Conservation (phyloP, 2,329 filamentous ascomycete species). For the Cladophialophora chaetospira region DNA sequence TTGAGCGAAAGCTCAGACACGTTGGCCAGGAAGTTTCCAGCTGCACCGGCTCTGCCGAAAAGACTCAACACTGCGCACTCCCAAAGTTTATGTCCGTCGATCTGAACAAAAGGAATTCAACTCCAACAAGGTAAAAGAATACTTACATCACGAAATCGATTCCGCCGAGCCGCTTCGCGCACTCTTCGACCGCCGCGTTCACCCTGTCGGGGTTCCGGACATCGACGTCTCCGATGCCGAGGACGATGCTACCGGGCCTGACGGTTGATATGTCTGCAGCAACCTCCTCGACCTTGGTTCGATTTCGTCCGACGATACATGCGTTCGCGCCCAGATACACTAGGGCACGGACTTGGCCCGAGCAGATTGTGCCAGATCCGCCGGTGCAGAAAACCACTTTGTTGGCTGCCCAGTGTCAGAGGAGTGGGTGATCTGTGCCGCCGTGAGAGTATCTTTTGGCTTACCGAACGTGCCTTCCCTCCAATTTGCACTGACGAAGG, state of each 20-base stretch:
- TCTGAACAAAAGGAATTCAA: neutral
- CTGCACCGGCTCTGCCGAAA: constrained; percentile 17
- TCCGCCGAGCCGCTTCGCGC: constrained; percentile 75
- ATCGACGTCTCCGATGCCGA: constrained; percentile 74
- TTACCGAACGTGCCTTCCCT: too few relatives aligned
- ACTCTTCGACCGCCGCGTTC: constrained; percentile 73
- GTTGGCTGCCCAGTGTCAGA: constrained; percentile 42
- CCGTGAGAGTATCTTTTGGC: too few relatives aligned
- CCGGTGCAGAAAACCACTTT: constrained; percentile 95
- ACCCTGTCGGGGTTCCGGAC: constrained; percentile 72
- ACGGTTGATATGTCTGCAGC: constrained; percentile 79
- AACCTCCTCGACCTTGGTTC: constrained; percentile 78
- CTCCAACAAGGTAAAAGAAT: constrained; percentile 3
- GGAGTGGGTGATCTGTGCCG: too few relatives aligned
- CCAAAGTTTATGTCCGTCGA: neutral
- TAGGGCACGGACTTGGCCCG: constrained; percentile 85
- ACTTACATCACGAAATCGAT: constrained; percentile 90
- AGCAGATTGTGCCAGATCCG: constrained; percentile 89
- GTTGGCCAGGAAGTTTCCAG: constrained; percentile 20
- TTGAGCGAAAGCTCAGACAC: constrained; percentile 9
- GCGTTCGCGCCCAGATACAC: constrained; percentile 89
- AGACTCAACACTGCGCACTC: neutral
- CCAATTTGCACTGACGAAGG: too few relatives aligned
- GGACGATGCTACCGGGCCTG: constrained; percentile 74
- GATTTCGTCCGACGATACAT: constrained; percentile 87